These are phyloP conservation scores for Picea sitchensis DNA, from an alignment of 75 land plant genomes.

Conservation along the genomic window DNA sequence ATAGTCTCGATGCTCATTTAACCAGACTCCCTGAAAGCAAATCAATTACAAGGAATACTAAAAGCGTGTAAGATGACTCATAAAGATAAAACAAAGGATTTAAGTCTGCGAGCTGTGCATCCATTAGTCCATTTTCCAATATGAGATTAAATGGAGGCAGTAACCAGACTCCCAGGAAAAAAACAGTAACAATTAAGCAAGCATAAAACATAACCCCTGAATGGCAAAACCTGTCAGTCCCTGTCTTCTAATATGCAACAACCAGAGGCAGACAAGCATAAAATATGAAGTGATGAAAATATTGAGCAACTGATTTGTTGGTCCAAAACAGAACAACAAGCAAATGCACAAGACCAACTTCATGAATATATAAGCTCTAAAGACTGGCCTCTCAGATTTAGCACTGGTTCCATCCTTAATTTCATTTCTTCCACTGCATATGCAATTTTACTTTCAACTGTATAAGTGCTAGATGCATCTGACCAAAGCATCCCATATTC, in stretches of 20 bases:
- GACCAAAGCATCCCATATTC: background rate
- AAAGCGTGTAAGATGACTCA: too few species aligned
- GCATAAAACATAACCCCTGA: background rate
- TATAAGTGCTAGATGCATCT: background rate
- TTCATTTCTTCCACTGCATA: background rate
- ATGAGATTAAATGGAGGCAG: too few species aligned
- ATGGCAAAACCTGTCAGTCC: background rate
- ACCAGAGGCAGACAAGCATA: background rate
- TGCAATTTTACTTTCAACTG: background rate
- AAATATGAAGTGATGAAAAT: background rate
- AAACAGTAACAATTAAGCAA: background rate
- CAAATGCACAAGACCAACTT: background rate
- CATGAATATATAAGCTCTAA: background rate
- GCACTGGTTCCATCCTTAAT: background rate
- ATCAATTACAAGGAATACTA: too few species aligned
- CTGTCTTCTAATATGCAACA: background rate
- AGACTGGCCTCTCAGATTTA: background rate
- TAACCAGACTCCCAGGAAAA: too few species aligned
- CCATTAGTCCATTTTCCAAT: too few species aligned
- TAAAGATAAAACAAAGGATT: too few species aligned
- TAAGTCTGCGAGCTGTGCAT: too few species aligned
- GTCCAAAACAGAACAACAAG: background rate
- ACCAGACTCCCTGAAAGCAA: conserved; percentile 39
- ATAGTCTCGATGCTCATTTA: conserved; percentile 55
- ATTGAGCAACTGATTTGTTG: too few species aligned